These are phyloP conservation scores for Musa balbisiana DNA, from an alignment of 202 grass and related monocot genomes.

Conservation along the genomic window DNA sequence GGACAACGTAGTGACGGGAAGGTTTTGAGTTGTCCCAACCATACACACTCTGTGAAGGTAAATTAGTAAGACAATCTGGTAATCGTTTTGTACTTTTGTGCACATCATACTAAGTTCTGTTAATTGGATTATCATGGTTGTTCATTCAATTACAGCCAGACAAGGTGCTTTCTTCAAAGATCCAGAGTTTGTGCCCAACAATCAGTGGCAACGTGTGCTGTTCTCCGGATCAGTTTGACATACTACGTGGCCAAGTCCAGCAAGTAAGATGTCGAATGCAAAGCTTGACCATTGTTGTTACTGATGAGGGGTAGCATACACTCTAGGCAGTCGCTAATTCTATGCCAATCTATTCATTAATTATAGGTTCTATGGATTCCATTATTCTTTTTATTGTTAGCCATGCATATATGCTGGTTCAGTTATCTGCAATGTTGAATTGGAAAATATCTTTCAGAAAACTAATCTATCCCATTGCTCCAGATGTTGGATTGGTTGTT, in stretches of 20 bases:
- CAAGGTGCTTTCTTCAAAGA: slow-evolving; percentile 69
- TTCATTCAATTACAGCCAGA: slow-evolving; percentile 51
- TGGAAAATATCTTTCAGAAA: too few relatives aligned
- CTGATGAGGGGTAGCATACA: too few relatives aligned
- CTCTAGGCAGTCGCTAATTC: too few relatives aligned
- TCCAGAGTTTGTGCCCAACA: slow-evolving; percentile 97
- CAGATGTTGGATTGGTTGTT: too few relatives aligned
- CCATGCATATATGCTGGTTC: too few relatives aligned
- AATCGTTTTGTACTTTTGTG: neutral
- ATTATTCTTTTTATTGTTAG: too few relatives aligned
- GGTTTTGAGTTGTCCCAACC: slow-evolving; percentile 71
- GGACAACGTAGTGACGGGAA: slow-evolving; percentile 68
- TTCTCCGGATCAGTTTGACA: slow-evolving; percentile 71
- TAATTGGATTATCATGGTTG: neutral
- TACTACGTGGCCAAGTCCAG: slow-evolving; percentile 70
- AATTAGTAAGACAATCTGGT: neutral
- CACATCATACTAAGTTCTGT: neutral
- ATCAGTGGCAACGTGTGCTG: slow-evolving; percentile 84
- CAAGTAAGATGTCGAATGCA: slow-evolving; percentile 40
- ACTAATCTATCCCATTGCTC: too few relatives aligned
- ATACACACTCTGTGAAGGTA: slow-evolving; percentile 81
- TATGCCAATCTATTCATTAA: too few relatives aligned
- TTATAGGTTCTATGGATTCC: too few relatives aligned
- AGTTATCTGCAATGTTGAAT: too few relatives aligned
- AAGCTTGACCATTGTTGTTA: too few relatives aligned